Evolutionary conservation across 2,329 filamentous ascomycete genomes (phyloP), one percentile per base, ranked within the genome.

Genomic region (Colletotrichum trifolii): DNA sequence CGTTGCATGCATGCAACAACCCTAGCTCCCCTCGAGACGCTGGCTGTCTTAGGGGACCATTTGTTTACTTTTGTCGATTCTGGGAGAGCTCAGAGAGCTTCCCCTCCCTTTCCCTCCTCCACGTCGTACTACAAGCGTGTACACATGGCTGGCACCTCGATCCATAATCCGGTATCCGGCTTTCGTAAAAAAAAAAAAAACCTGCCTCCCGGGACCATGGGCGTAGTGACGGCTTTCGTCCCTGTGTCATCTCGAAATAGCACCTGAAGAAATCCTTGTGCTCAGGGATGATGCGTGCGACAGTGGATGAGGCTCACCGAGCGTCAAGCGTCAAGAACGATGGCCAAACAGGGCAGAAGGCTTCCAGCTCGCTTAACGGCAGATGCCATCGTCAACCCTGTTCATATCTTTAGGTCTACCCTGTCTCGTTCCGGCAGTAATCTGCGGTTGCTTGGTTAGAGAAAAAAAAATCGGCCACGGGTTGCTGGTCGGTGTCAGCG

Each of bases 51-150:
- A 62, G 62, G 62, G 58, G 62, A 52, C 46, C 47, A 36, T 62
- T 62, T 65, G 58, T 65, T 65, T 65, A 65, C 62, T 65, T 65
- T 65, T 15, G 58, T 62, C 62, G 17, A 53, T 55, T 62, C 36
- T 62, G 38, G 62, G 58, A 65, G 25, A 25, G 25, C 25, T 25
- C 25, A 5, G 25, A 25, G 25, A 52, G 56, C 58, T 56, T 11
- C 47, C 33, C 39, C 33, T 64, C 49, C 25, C 25, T 25, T 25
- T 25, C 25, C 25, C 4, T 25, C 25, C 25, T 25, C 25, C 25
- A 25, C 25, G 25, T 25, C 25, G 25, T 25, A 25, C 25, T 25
- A 25, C 25, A 25, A 25, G 25, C 25, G 25, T 25, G 25, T 25
- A 25, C 25, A 25, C 25, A 25, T 5, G 11, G 34, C 33, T 46